A percentile compares a stretch with the other conserved stretches of the same genome.
These are phyloP conservation scores for Rhizopogon roseolus DNA, from an alignment of 768 basidiomycete species.

Conservation along the genomic window DNA sequence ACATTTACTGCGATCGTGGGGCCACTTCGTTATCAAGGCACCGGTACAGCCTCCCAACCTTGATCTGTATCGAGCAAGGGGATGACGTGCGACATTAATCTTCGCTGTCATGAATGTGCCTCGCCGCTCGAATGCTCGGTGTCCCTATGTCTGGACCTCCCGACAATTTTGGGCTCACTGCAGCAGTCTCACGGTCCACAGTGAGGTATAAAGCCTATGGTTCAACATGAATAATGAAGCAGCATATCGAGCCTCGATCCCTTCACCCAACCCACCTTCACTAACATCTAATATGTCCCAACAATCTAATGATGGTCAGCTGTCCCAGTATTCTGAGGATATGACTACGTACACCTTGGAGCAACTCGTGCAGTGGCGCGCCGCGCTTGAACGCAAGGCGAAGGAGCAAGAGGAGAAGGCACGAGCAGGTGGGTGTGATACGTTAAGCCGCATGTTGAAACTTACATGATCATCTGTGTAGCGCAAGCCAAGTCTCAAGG, in stretches of 20 bases:
- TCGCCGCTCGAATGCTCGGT: neutral
- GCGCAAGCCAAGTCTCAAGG: neutral
- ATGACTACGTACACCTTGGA: neutral
- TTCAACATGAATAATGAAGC: neutral
- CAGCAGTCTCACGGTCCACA: neutral
- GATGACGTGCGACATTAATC: neutral
- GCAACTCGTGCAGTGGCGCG: neutral
- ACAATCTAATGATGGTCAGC: neutral
- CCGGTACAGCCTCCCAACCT: neutral
- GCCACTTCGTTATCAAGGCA: neutral
- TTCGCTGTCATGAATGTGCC: neutral
- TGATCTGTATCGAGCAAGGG: neutral
- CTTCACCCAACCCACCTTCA: neutral
- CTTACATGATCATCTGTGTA: neutral
- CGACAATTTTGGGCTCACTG: neutral
- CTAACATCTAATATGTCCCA: neutral
- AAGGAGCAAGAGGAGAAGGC: constrained; percentile 1
- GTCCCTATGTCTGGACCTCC: neutral
- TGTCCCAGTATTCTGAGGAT: neutral
- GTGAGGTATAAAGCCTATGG: neutral
- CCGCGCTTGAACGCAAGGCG: neutral
- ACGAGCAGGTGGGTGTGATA: neutral
- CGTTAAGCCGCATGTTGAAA: neutral
- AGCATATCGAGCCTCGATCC: neutral
- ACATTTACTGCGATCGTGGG: neutral